Conservation (phyloP, 164 flowering plant genomes). For the Magnolia kwangsiensis region DNA sequence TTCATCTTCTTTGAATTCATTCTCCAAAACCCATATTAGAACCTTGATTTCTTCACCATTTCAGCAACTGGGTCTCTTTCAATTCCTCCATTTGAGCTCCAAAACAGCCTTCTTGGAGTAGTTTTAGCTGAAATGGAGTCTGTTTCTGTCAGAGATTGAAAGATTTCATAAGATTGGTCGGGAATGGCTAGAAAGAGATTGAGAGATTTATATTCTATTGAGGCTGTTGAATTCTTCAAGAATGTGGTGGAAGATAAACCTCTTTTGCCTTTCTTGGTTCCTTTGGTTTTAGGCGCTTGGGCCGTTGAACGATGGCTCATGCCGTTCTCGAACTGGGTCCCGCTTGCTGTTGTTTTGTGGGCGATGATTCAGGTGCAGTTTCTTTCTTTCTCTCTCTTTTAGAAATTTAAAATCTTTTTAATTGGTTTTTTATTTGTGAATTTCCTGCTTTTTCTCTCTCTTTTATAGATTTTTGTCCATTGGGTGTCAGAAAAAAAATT, state of each 20-base stretch:
- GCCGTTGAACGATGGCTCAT: constrained; percentile 76
- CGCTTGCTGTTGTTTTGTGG: constrained; percentile 70
- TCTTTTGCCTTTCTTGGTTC: constrained; percentile 42
- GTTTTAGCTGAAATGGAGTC: not conserved
- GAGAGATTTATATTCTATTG: constrained; percentile 27
- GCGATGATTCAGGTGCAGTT: constrained; percentile 65
- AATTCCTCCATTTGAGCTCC: not conserved
- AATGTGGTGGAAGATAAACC: constrained; percentile 52
- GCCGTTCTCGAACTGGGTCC: constrained; percentile 77
- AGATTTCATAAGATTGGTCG: not conserved
- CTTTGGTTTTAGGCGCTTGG: constrained; percentile 65
- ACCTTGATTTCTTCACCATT: not conserved
- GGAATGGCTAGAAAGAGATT: constrained; percentile 26
- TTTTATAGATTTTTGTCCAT: not conserved
- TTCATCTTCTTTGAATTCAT: not conserved
- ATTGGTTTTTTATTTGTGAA: not conserved
- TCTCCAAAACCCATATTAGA: not conserved
- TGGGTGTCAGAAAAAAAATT: not conserved
- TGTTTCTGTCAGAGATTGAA: not conserved
- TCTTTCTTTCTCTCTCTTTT: not conserved
- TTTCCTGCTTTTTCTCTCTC: not conserved
- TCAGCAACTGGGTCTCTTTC: not conserved
- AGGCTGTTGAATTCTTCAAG: constrained; percentile 43
- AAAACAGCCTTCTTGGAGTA: not conserved
- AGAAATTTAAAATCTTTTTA: not conserved